Evolutionary conservation across 2,329 filamentous ascomycete genomes (phyloP).

Genomic region (Stagonosporopsis cucurbitacearum): DNA sequence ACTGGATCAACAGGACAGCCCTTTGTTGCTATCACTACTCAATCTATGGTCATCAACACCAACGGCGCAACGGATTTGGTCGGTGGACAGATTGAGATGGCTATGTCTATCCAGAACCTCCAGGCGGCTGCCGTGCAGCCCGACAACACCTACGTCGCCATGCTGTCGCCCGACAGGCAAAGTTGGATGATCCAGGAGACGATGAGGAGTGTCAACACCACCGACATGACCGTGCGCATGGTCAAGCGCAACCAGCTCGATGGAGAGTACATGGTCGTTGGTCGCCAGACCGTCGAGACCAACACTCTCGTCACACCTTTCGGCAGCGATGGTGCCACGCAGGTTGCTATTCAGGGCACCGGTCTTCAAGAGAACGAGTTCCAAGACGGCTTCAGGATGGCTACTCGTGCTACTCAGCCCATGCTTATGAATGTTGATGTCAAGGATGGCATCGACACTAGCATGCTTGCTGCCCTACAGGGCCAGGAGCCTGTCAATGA

Average conservation of each 20-base stretch:
- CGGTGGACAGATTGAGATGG: slow-evolving; percentile 46
- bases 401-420: slow-evolving; percentile 44
- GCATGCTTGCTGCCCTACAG: slow-evolving; percentile 44
- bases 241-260: slow-evolving; percentile 45
- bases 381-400: slow-evolving; percentile 48
- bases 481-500: slow-evolving; percentile 43
- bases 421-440: slow-evolving; percentile 47
- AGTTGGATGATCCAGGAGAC: slow-evolving; percentile 49
- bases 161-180: slow-evolving; percentile 47
- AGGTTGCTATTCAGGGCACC: slow-evolving; percentile 42
- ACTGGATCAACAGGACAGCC: slow-evolving; percentile 47
- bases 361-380: slow-evolving; percentile 50
- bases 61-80: slow-evolving; percentile 47
- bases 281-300: slow-evolving; percentile 47
- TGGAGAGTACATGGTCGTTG: slow-evolving; percentile 49
- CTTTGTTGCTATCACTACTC: slow-evolving; percentile 42
- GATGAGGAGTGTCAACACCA: slow-evolving; percentile 45
- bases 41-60: slow-evolving; percentile 47
- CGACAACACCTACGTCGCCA: slow-evolving; percentile 47
- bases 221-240: slow-evolving; percentile 48
- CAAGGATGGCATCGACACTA: slow-evolving; percentile 41
- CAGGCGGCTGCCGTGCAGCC: slow-evolving; percentile 39
- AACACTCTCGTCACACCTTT: slow-evolving; percentile 44
- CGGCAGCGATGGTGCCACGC: slow-evolving; percentile 32
- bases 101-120: slow-evolving; percentile 41